phyloP scores from a whole-genome alignment of 164 flowering plant species.

The Dillenia suffruticosa region DNA sequence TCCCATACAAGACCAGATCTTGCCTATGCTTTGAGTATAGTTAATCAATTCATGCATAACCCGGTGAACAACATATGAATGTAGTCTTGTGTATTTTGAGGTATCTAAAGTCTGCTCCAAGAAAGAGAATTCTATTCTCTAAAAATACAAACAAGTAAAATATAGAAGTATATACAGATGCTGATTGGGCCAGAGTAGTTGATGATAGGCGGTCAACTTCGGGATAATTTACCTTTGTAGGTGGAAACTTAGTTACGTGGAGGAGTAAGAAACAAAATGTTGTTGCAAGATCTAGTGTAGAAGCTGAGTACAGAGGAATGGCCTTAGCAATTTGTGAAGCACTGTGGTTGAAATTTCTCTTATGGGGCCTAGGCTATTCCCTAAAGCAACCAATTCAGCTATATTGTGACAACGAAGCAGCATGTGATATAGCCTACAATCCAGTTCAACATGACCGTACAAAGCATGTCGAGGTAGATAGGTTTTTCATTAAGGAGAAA shows the following conservation, averaged over 20 bases:
- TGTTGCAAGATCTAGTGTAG: too few species aligned
- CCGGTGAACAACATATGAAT: constrained; percentile 4
- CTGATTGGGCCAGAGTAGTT: neutral
- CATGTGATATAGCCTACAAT: neutral
- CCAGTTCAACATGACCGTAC: neutral
- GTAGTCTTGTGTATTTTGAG: neutral
- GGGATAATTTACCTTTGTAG: too few species aligned
- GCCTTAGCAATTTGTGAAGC: constrained; percentile 1
- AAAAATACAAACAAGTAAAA: neutral
- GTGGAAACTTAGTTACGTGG: too few species aligned
- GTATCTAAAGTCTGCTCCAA: neutral
- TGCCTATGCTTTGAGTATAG: too few species aligned
- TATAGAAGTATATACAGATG: neutral
- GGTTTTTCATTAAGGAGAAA: too few species aligned
- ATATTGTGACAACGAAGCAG: neutral
- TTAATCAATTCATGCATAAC: neutral
- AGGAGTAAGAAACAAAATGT: too few species aligned
- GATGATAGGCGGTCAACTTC: neutral
- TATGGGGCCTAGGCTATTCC: constrained; percentile 1
- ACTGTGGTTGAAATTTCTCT: neutral
- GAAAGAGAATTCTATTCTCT: constrained; percentile 1
- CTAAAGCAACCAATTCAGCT: neutral
- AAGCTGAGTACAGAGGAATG: too few species aligned
- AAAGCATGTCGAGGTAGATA: too few species aligned
- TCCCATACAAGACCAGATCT: too few species aligned